A percentile compares a stretch with the other conserved stretches of the same genome.
Conservation (phyloP, 352 stramenopile genomes). For the Pythium sukuiense region DNA sequence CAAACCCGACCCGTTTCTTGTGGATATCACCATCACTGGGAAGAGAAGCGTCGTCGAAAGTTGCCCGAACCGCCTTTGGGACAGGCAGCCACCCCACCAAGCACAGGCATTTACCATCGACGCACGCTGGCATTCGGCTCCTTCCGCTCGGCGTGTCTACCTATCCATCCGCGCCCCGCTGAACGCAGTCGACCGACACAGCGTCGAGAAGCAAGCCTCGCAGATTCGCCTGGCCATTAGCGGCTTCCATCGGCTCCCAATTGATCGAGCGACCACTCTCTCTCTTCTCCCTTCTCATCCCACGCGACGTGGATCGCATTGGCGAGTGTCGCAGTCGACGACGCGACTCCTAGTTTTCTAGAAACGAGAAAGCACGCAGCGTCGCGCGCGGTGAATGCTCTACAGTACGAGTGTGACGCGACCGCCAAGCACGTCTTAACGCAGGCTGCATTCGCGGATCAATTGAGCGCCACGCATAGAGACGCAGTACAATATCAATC, state of each 20-base stretch:
- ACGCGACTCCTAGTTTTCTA: background rate
- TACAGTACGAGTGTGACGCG: background rate
- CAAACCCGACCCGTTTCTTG: background rate
- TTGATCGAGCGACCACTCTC: background rate
- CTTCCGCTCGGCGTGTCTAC: background rate
- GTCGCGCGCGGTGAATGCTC: background rate
- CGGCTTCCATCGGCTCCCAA: background rate
- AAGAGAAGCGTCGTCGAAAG: conserved; percentile 28
- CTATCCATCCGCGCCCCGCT: background rate
- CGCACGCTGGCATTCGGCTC: background rate
- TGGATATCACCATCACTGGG: conserved; percentile 10
- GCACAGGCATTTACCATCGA: background rate
- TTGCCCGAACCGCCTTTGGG: conserved; percentile 23
- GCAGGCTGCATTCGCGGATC: background rate
- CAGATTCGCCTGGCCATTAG: background rate
- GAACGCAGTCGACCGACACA: conserved; percentile 1
- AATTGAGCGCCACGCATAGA: background rate
- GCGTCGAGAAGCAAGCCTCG: background rate
- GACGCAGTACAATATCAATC: background rate
- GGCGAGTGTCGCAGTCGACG: background rate
- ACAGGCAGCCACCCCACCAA: conserved; percentile 6
- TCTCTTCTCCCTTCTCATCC: background rate
- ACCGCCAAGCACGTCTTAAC: background rate
- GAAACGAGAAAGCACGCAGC: background rate
- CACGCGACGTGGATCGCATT: background rate